These are phyloP conservation scores for Pestalotiopsis sp. DNA, from an alignment of 2,329 filamentous ascomycete genomes.

Conservation along the genomic window DNA sequence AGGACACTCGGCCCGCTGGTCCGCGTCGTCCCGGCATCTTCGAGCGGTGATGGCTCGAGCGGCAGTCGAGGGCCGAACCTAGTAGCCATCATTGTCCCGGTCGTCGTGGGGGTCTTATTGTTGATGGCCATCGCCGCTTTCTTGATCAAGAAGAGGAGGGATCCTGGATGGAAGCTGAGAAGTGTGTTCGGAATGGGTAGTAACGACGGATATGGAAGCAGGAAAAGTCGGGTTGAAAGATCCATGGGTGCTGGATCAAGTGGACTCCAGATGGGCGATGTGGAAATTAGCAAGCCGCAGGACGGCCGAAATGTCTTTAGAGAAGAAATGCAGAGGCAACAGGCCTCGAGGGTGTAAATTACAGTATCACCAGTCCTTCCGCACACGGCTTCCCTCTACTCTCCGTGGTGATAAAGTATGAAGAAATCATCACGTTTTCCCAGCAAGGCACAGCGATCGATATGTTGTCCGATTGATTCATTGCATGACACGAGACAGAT, in stretches of 20 bases:
- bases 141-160: conserved; percentile 6
- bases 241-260: neutral
- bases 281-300: conserved; percentile 3
- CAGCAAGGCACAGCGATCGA: no score
- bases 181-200: neutral
- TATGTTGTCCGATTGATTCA: no score
- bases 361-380: neutral
- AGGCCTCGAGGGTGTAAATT: neutral
- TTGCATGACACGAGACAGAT: neutral
- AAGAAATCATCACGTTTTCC: no score
- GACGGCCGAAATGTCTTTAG: conserved; percentile 12
- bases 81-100: conserved; percentile 7
- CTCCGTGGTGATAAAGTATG: no score
- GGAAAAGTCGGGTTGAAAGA: conserved; percentile 6
- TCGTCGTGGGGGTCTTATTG: conserved; percentile 9
- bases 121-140: neutral
- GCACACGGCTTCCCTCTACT: no score
- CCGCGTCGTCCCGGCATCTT: neutral
- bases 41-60: neutral
- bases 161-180: conserved; percentile 7
- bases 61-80: neutral
- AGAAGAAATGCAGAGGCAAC: conserved; percentile 11
- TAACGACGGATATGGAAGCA: neutral
- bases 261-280: neutral
- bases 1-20: conserved; percentile 8